Evolutionary conservation across 805 yeast species (phyloP), one percentile per base, ranked within the genome.

Genomic region (Kodamaea fukazawae): DNA sequence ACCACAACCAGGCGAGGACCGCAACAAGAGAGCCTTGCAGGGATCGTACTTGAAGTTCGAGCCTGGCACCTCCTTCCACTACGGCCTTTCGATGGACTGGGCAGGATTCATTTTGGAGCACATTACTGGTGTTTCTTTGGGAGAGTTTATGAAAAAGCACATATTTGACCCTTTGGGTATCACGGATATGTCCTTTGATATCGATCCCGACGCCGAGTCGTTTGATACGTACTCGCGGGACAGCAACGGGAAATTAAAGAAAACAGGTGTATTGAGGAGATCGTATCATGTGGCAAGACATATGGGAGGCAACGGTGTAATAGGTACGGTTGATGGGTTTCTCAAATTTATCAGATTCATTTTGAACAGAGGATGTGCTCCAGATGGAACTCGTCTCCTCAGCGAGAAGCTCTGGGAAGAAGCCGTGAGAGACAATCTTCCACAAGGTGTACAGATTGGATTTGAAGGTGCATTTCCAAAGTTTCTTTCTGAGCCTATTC

Each of bases 261-360:
- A 20, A 8, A 6, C 23, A 20, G 7, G 8, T 20, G 23, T 8
- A 11, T 27, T 27, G 29, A 27, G 9, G 9, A 6, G 7, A 10
- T 27, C 29, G 9, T 12, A 7, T 10, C 26, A 10, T 7, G 26
- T 20, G 23, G 8, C 5, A 20, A 20, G 23, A 20, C 23, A 68
- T 42, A 60, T 66, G 65, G 74, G 74, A 6, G 74, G 74, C n/a
- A 69, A 61, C 37, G 74, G 74, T 3, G 56, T 65, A 35, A 62
- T 58, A 38, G 66, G 70, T 1, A 58, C 60, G 2, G 62, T 63
- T 2, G 57, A 50, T 2, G 74, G 68, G 48, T 68, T 60, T 38
- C 51, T 68, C 44, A 63, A 57, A 36, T 66, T 66, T 35, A 48
- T 68, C 22, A 55, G 72, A 6, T 51, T 63, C 9, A 55, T 70